phyloP scores from a whole-genome alignment of 2,329 filamentous ascomycete species.

The Colletotrichum sp. region DNA sequence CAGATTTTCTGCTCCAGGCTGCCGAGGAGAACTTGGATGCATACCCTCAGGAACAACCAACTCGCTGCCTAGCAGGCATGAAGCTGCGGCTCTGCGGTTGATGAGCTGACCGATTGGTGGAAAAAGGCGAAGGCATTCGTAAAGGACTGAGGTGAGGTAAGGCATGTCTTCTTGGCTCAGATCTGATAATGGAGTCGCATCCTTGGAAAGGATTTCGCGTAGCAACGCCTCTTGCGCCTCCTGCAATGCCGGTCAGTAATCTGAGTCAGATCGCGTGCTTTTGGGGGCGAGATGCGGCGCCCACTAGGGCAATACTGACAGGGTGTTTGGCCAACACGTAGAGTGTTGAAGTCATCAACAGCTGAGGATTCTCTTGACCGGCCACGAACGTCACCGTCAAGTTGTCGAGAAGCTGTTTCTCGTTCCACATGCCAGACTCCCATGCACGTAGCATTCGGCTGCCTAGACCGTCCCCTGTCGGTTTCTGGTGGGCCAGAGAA shows the following conservation, averaged over 20 bases:
- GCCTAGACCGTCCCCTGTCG: constrained; percentile 19
- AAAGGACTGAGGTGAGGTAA: constrained; percentile 46
- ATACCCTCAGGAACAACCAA: constrained; percentile 32
- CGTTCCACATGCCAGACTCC: constrained; percentile 24
- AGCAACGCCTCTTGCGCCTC: constrained; percentile 34
- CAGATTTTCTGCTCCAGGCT: neutral
- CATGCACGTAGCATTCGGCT: constrained; percentile 26
- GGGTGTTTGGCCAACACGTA: constrained; percentile 40
- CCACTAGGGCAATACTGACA: constrained; percentile 13
- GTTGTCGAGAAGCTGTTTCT: constrained; percentile 44
- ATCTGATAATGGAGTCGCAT: constrained; percentile 2
- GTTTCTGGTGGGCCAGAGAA: constrained; percentile 10
- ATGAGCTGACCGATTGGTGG: constrained; percentile 55
- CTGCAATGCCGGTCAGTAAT: constrained; percentile 14
- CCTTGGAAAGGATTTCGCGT: constrained; percentile 31
- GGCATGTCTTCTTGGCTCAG: constrained; percentile 38
- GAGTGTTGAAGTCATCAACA: constrained; percentile 37
- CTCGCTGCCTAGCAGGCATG: constrained; percentile 28
- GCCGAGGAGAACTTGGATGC: neutral
- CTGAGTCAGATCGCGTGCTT: neutral
- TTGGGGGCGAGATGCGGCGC: neutral
- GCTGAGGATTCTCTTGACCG: constrained; percentile 46
- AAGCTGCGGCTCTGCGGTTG: constrained; percentile 41
- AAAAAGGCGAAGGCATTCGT: constrained; percentile 52
- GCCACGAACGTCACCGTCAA: constrained; percentile 44